Conservation (phyloP, 495 filamentous ascomycete species). For the Filosporella fistucella region DNA sequence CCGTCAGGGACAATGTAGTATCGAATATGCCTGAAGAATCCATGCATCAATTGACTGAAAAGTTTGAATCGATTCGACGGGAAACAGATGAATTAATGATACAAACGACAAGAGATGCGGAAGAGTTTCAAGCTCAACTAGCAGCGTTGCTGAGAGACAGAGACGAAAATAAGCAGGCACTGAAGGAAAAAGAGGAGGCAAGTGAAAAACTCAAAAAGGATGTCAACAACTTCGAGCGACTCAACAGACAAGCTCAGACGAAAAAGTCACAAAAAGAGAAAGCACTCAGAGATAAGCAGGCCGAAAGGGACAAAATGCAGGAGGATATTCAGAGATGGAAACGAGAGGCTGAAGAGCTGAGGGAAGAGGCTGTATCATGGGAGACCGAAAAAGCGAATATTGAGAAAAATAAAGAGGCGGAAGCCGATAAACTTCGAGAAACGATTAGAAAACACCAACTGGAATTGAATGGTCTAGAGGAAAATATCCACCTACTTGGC, state of each 20-base stretch:
- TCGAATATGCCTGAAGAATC: slow-evolving; percentile 19
- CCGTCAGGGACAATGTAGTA: slow-evolving; percentile 25
- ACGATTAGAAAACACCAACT: slow-evolving; percentile 14
- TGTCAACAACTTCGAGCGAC: slow-evolving; percentile 71
- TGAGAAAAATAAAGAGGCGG: slow-evolving; percentile 28
- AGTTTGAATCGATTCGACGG: slow-evolving; percentile 63
- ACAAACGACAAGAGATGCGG: slow-evolving; percentile 59
- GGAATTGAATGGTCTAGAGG: slow-evolving; percentile 25
- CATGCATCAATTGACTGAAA: slow-evolving; percentile 57
- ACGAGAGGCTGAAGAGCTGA: slow-evolving; percentile 45
- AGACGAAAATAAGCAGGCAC: slow-evolving; percentile 65
- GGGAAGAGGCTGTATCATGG: slow-evolving; percentile 34
- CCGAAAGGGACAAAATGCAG: slow-evolving; percentile 52
- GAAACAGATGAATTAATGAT: slow-evolving; percentile 59
- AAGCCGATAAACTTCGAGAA: slow-evolving; percentile 14
- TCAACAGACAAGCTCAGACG: slow-evolving; percentile 79
- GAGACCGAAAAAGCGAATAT: slow-evolving; percentile 39
- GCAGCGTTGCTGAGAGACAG: slow-evolving; percentile 57
- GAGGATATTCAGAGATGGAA: slow-evolving; percentile 54
- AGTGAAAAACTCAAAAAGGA: slow-evolving; percentile 79
- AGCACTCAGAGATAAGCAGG: slow-evolving; percentile 65
- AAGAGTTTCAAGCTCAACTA: slow-evolving; percentile 65
- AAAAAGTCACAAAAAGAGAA: slow-evolving; percentile 79
- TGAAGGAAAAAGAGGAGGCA: slow-evolving; percentile 81
- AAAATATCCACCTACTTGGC: slow-evolving; percentile 34